phyloP scores from a whole-genome alignment of 768 basidiomycete species.

The Boletus sp. region DNA sequence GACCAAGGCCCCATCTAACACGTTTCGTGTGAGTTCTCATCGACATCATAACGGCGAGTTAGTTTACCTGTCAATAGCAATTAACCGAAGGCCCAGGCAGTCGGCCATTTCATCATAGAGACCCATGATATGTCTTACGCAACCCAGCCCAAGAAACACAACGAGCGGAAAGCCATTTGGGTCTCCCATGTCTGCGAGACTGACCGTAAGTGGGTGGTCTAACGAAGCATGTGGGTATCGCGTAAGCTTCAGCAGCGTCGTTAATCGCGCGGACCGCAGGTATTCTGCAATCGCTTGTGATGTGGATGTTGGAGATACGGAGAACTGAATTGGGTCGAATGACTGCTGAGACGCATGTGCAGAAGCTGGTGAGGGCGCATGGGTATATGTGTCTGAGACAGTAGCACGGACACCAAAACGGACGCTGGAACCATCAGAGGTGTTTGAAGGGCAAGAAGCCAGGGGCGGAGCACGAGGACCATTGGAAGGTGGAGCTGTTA shows the following conservation, averaged over 20 bases:
- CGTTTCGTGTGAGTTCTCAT: slow-evolving; percentile 12
- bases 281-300: slow-evolving; percentile 82
- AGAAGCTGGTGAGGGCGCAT: slow-evolving; percentile 41
- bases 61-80: slow-evolving; percentile 86
- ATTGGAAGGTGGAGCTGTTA: slow-evolving; percentile 39
- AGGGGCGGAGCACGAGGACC: slow-evolving; percentile 36
- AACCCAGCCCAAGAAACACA: slow-evolving; percentile 90
- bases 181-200: slow-evolving; percentile 89
- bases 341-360: slow-evolving; percentile 22
- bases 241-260: slow-evolving; percentile 74
- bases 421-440: slow-evolving; percentile 56
- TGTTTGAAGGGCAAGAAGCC: slow-evolving; percentile 38
- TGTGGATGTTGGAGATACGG: slow-evolving; percentile 49
- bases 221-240: slow-evolving; percentile 76
- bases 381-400: slow-evolving; percentile 53
- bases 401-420: slow-evolving; percentile 16
- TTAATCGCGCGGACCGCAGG: slow-evolving; percentile 81
- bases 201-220: slow-evolving; percentile 74
- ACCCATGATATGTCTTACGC: slow-evolving; percentile 92
- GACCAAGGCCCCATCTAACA: slow-evolving; percentile 85
- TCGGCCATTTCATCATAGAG: slow-evolving; percentile 96
- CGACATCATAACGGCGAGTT: not conserved
- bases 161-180: slow-evolving; percentile 84
- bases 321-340: slow-evolving; percentile 27
- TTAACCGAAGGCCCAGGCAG: slow-evolving; percentile 78